Conservation (phyloP, 2,329 filamentous ascomycete genomes). For the Aspergillus nomiae region DNA sequence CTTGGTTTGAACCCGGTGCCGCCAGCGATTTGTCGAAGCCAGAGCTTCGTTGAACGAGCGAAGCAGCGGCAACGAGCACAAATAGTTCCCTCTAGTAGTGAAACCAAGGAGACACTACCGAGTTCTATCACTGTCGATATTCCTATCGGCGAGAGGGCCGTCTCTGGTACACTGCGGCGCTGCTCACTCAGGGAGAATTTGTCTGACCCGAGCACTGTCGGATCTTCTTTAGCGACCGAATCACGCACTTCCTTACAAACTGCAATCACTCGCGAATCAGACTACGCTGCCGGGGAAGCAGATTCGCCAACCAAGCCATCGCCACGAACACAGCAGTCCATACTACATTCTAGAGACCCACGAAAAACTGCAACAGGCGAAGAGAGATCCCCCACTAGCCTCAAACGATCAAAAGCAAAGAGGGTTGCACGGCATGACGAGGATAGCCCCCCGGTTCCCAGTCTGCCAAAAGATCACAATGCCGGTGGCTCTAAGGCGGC, state of each 20-base stretch:
- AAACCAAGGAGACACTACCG: conserved; percentile 42
- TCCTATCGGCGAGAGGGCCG: conserved; percentile 62
- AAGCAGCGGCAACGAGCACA: conserved; percentile 38
- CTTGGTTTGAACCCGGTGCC: conserved; percentile 68
- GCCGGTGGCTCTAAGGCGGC: conserved; percentile 22
- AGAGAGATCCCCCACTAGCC: conserved; percentile 34
- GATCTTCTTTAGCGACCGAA: conserved; percentile 28
- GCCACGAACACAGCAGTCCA: conserved; percentile 28
- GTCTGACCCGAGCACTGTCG: conserved; percentile 36
- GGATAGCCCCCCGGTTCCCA: conserved; percentile 28
- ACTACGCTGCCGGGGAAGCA: conserved; percentile 29
- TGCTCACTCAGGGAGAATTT: conserved; percentile 31
- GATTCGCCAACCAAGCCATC: conserved; percentile 26
- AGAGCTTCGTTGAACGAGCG: conserved; percentile 53
- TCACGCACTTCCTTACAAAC: conserved; percentile 33
- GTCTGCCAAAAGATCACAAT: conserved; percentile 25
- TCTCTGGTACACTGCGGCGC: conserved; percentile 48
- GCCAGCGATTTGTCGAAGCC: conserved; percentile 57
- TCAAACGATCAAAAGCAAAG: conserved; percentile 46
- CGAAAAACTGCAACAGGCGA: conserved; percentile 26
- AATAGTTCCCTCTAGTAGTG: conserved; percentile 22
- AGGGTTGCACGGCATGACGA: conserved; percentile 43
- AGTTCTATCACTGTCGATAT: conserved; percentile 60
- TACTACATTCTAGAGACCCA: conserved; percentile 35
- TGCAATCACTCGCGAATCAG: conserved; percentile 36